These are phyloP conservation scores for Alternaria triticina DNA, from an alignment of 2,329 filamentous ascomycete genomes.

Conservation along the genomic window DNA sequence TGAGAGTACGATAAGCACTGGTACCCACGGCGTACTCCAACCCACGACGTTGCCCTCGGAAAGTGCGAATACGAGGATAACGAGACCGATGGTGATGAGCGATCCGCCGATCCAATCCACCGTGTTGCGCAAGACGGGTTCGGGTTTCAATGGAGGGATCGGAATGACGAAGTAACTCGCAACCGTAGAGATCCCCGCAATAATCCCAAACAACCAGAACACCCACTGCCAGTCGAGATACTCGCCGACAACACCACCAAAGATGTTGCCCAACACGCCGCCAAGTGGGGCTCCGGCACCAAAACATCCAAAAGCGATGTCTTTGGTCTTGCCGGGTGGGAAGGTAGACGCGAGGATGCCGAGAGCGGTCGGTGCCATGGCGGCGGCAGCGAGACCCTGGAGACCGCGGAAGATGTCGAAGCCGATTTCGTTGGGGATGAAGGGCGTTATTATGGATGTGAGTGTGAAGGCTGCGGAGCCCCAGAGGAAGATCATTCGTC, in stretches of 20 bases:
- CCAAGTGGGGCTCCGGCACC: slow-evolving; percentile 70
- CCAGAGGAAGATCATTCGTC: slow-evolving; percentile 68
- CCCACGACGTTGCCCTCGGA: slow-evolving; percentile 74
- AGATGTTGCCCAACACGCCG: slow-evolving; percentile 68
- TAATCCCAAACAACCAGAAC: slow-evolving; percentile 65
- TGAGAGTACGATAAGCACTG: slow-evolving; percentile 64
- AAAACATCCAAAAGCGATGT: slow-evolving; percentile 65
- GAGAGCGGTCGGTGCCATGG: slow-evolving; percentile 73
- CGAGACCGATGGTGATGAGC: slow-evolving; percentile 66
- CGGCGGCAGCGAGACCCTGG: slow-evolving; percentile 71
- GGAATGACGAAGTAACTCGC: slow-evolving; percentile 68
- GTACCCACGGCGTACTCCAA: slow-evolving; percentile 69
- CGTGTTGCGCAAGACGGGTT: slow-evolving; percentile 49
- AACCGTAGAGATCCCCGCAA: slow-evolving; percentile 63
- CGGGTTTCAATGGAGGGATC: slow-evolving; percentile 47
- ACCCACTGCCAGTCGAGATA: slow-evolving; percentile 53
- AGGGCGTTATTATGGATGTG: slow-evolving; percentile 66
- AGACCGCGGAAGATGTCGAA: slow-evolving; percentile 72
- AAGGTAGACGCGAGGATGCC: slow-evolving; percentile 74
- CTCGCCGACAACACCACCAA: slow-evolving; percentile 68
- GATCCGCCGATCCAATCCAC: slow-evolving; percentile 72
- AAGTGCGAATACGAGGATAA: slow-evolving; percentile 70
- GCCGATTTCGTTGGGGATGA: slow-evolving; percentile 69
- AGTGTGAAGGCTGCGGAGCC: slow-evolving; percentile 69
- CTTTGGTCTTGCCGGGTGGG: slow-evolving; percentile 70